phyloP scores from a whole-genome alignment of 305 asterid genomes.

The Fraxinus greggii region DNA sequence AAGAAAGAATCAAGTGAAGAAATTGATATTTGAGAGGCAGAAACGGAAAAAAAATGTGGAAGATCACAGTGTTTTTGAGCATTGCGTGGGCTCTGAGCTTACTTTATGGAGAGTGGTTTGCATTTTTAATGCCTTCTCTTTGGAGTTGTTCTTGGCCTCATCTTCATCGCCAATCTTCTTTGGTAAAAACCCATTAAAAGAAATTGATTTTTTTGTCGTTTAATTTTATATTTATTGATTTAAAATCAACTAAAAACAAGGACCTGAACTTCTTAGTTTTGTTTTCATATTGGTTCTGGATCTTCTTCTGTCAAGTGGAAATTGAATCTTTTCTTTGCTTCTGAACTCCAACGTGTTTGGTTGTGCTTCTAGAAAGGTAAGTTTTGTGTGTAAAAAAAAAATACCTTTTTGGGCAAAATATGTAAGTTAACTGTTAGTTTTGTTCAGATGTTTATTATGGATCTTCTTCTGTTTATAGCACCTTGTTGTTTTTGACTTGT shows the following conservation, averaged over 20 bases:
- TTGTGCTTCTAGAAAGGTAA: constrained; percentile 1
- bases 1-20: constrained; percentile 4
- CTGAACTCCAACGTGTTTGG: neutral
- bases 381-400: neutral
- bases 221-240: neutral
- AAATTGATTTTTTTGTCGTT: neutral
- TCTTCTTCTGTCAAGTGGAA: constrained; percentile 25
- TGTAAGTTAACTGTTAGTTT: neutral
- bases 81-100: constrained; percentile 69
- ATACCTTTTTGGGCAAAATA: neutral
- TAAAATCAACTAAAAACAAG: constrained; percentile 8
- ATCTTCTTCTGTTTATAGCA: neutral
- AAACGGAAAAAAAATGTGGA: constrained; percentile 35
- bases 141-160: constrained; percentile 96
- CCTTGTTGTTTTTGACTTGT: neutral
- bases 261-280: constrained; percentile 5
- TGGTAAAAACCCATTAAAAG: constrained; percentile 33
- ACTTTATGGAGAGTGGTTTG: constrained; percentile 88
- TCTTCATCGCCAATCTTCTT: constrained; percentile 43
- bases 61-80: constrained; percentile 56
- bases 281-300: constrained; percentile 26
- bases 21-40: constrained; percentile 3
- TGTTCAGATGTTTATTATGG: neutral
- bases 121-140: constrained; percentile 70
- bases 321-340: neutral